Conservation (phyloP, 345 rosid genomes). For the Reutealis trisperma region DNA sequence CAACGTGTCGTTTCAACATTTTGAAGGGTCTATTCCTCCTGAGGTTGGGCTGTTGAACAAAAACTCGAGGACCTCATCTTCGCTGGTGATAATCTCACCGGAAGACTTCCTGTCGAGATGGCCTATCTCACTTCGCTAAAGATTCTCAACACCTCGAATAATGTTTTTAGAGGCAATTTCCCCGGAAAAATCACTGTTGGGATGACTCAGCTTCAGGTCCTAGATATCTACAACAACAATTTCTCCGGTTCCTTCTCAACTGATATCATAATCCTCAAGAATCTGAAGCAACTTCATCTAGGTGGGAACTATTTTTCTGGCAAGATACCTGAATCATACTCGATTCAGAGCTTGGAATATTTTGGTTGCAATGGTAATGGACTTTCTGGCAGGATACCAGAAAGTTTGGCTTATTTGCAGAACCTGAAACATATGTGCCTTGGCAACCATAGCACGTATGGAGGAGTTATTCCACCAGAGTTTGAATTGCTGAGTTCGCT, state of each 20-base stretch:
- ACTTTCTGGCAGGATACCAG: constrained; percentile 55
- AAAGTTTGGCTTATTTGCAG: constrained; percentile 52
- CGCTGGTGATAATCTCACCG: constrained; percentile 50
- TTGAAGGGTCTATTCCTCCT: constrained; percentile 58
- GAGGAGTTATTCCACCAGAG: constrained; percentile 68
- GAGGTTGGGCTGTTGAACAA: constrained; percentile 58
- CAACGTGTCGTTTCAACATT: constrained; percentile 44
- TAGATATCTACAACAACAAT: constrained; percentile 68
- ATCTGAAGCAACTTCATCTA: constrained; percentile 52
- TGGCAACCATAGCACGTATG: constrained; percentile 60
- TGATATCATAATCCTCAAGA: constrained; percentile 49
- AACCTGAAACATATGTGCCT: constrained; percentile 51
- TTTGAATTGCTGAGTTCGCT: constrained; percentile 62
- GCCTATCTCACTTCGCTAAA: constrained; percentile 55
- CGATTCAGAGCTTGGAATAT: constrained; percentile 61
- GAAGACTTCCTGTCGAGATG: constrained; percentile 56
- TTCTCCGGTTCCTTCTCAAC: constrained; percentile 56
- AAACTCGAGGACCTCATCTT: constrained; percentile 71
- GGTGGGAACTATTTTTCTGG: constrained; percentile 82
- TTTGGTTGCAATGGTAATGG: constrained; percentile 61
- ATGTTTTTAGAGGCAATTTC: constrained; percentile 47
- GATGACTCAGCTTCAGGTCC: constrained; percentile 62
- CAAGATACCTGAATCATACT: constrained; percentile 64
- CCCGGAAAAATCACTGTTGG: constrained; percentile 49
- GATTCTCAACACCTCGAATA: constrained; percentile 67